A percentile compares a stretch with the other conserved stretches of the same genome.
Conservation (phyloP, 2,329 filamentous ascomycete species). For the Erysiphe neolycopersici region DNA sequence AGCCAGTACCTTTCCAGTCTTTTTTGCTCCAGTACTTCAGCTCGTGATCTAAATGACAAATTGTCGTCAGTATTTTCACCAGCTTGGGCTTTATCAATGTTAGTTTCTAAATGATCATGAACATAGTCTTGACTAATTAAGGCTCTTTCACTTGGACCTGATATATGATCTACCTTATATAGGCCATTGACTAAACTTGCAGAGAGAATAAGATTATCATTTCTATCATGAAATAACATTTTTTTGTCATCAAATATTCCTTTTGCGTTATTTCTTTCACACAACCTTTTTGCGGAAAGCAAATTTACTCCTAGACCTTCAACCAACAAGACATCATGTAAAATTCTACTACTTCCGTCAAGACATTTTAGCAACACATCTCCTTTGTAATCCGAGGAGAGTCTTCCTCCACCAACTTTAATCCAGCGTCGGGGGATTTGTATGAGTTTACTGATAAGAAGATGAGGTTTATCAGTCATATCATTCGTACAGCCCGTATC, state of each 20-base stretch:
- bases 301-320: neutral
- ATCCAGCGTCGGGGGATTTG: too few species aligned
- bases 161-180: neutral
- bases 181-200: neutral
- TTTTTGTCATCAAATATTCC: neutral
- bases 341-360: too few species aligned
- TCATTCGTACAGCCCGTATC: too few species aligned
- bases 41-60: too few species aligned
- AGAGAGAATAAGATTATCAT: neutral
- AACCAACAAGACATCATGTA: neutral
- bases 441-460: too few species aligned
- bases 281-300: neutral
- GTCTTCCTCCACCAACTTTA: too few species aligned
- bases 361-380: too few species aligned
- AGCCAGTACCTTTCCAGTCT: too few species aligned
- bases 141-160: neutral
- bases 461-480: too few species aligned
- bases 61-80: too few species aligned
- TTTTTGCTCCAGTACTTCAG: too few species aligned
- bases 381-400: neutral
- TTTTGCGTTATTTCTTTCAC: neutral
- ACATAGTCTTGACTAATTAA: neutral
- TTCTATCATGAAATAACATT: neutral
- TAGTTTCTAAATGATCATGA: neutral
- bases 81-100: neutral